Evolutionary conservation across 2,329 filamentous ascomycete genomes (phyloP).

Genomic region (Fusarium fujikuroi): DNA sequence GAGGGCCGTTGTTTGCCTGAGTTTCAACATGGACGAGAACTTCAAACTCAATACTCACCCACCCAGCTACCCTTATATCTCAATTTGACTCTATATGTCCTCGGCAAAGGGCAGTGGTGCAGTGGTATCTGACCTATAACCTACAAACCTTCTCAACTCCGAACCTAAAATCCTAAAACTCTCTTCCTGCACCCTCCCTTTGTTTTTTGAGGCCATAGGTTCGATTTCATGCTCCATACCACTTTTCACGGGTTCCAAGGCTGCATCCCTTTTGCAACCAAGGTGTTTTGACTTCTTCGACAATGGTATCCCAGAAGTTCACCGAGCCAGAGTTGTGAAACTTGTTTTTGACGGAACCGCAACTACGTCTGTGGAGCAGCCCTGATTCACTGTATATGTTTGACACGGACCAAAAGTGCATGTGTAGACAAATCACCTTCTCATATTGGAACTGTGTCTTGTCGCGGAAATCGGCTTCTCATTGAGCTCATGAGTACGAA

Average conservation of each 20-base stretch:
- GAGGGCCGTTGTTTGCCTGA: not conserved
- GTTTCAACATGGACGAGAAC: not conserved
- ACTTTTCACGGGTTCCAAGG: fast-evolving
- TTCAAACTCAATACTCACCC: not conserved
- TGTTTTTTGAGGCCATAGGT: not conserved
- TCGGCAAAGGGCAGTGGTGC: not conserved
- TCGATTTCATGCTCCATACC: not conserved
- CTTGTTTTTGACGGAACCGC: too few relatives aligned
- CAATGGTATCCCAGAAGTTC: not conserved
- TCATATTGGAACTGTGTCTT: not conserved
- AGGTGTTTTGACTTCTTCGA: too few relatives aligned
- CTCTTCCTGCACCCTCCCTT: not conserved
- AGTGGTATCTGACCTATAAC: not conserved
- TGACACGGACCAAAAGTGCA: not conserved
- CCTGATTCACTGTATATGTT: not conserved
- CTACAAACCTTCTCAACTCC: not conserved
- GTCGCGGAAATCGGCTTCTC: too few relatives aligned
- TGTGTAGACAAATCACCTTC: not conserved
- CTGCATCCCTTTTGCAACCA: not conserved
- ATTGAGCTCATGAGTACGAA: not conserved
- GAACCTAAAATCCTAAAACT: not conserved
- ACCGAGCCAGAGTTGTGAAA: not conserved
- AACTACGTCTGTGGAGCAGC: not conserved
- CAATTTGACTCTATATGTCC: not conserved
- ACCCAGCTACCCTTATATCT: not conserved